Evolutionary conservation across 75 land plant genomes (phyloP).

Genomic region (Picea glauca): DNA sequence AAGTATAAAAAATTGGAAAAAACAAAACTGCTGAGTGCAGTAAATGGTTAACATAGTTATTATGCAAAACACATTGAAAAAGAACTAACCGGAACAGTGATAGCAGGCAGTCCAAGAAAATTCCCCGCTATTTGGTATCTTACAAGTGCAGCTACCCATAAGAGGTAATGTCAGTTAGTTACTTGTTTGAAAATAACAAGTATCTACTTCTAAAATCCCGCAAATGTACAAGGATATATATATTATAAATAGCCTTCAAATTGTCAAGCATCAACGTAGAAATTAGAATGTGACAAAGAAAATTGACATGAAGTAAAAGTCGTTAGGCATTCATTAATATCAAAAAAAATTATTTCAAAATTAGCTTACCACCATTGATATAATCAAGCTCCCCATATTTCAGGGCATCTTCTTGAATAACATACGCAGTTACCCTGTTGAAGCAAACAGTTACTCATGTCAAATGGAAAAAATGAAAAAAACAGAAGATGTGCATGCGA

Average conservation of each 20-base stretch:
- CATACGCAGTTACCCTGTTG: conserved; percentile 70
- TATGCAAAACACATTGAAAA: not conserved
- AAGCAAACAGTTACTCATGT: not conserved
- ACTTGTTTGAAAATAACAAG: not conserved
- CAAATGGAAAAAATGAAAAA: not conserved
- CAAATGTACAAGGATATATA: not conserved
- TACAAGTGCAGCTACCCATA: conserved; percentile 66
- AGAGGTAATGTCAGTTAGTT: not conserved
- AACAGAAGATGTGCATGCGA: not conserved
- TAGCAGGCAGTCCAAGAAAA: conserved; percentile 83
- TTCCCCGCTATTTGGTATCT: conserved; percentile 75
- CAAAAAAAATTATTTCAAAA: not conserved
- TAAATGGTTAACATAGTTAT: not conserved
- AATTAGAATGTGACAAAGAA: not conserved
- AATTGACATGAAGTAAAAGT: no score
- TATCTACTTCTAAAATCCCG: no score
- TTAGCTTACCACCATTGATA: conserved; percentile 70
- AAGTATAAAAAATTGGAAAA: not conserved
- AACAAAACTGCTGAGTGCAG: not conserved
- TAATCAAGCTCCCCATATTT: conserved; percentile 80
- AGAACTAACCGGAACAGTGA: conserved; percentile 62
- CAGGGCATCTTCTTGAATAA: conserved; percentile 42
- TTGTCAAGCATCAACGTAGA: not conserved
- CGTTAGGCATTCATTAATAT: no score
- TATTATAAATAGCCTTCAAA: not conserved